Evolutionary conservation across 441 rosid species (phyloP).

Genomic region (Caryocar brasiliense): DNA sequence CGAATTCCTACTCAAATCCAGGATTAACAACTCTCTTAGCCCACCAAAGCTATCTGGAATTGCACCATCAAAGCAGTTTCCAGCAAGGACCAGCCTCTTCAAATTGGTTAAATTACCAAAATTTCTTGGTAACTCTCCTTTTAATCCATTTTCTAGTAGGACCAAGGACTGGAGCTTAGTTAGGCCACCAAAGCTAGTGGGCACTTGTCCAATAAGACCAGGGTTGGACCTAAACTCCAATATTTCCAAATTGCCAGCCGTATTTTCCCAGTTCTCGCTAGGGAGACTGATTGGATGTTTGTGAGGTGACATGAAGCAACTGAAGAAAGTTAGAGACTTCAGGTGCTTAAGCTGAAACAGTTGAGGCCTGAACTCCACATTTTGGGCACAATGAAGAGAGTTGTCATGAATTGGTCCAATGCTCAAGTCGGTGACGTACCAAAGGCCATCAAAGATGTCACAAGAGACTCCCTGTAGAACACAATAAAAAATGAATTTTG

Average conservation of each 20-base stretch:
- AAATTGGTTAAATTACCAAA: conserved; percentile 40
- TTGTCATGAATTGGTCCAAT: conserved; percentile 68
- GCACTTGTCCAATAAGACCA: conserved; percentile 59
- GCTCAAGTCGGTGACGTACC: conserved; percentile 73
- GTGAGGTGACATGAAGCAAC: conserved; percentile 47
- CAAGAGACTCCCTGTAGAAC: conserved; percentile 72
- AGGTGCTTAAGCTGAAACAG: conserved; percentile 67
- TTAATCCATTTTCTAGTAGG: conserved; percentile 52
- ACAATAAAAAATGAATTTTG: too few species aligned
- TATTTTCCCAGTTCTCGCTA: conserved; percentile 39
- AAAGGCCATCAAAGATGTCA: conserved; percentile 58
- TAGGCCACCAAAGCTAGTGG: conserved; percentile 41
- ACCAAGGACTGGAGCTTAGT: conserved; percentile 63
- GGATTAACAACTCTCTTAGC: conserved; percentile 45
- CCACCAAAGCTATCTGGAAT: conserved; percentile 48
- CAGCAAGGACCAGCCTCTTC: conserved; percentile 61
- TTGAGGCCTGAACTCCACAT: conserved; percentile 52
- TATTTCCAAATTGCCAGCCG: conserved; percentile 46
- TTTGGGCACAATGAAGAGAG: conserved; percentile 49
- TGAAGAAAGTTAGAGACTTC: conserved; percentile 54
- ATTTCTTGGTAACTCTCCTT: conserved; percentile 41
- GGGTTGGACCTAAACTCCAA: conserved; percentile 74
- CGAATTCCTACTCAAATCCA: conserved; percentile 68
- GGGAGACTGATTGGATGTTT: conserved; percentile 35
- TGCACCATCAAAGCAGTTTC: conserved; percentile 47